Percentiles rank a stretch among this genome's conserved stretches.
phyloP scores from a whole-genome alignment of 495 filamentous ascomycete species.

The Aspergillus biplanus region DNA sequence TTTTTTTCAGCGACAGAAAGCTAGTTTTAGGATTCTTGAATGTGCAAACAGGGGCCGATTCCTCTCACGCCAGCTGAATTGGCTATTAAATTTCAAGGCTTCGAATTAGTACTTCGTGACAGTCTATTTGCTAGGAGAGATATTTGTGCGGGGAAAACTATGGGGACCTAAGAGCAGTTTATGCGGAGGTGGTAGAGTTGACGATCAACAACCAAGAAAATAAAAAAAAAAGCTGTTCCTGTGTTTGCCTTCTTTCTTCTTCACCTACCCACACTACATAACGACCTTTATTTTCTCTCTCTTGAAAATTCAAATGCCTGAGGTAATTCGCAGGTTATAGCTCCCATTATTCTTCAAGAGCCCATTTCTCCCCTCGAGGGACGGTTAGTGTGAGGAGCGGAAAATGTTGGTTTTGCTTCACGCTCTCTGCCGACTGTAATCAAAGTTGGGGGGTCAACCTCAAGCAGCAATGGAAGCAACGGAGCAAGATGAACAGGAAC shows the following conservation, averaged over 20 bases:
- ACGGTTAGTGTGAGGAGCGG: neutral
- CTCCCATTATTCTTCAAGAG: neutral
- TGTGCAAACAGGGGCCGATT: neutral
- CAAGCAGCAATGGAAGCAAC: constrained; percentile 14
- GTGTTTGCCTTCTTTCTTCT: too few relatives aligned
- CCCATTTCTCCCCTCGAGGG: neutral
- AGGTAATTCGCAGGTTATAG: neutral
- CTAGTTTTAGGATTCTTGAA: neutral
- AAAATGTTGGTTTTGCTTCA: constrained; percentile 15
- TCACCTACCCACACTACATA: too few relatives aligned
- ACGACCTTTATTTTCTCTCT: neutral
- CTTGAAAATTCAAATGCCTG: constrained; percentile 4
- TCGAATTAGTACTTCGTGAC: neutral
- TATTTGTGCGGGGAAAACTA: constrained; percentile 9
- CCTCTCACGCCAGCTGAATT: neutral
- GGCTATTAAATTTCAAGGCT: constrained; percentile 7
- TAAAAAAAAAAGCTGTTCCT: neutral
- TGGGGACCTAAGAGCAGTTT: neutral
- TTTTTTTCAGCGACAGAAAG: neutral
- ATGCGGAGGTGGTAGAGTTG: constrained; percentile 15
- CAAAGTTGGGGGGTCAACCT: constrained; percentile 5
- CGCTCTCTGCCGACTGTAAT: neutral
- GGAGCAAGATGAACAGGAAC: constrained; percentile 27
- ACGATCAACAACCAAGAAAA: neutral
- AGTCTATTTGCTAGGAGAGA: neutral